Evolutionary conservation across 768 basidiomycete species (phyloP), one percentile per base, ranked within the genome.

Genomic region (Boletus reticulatus): DNA sequence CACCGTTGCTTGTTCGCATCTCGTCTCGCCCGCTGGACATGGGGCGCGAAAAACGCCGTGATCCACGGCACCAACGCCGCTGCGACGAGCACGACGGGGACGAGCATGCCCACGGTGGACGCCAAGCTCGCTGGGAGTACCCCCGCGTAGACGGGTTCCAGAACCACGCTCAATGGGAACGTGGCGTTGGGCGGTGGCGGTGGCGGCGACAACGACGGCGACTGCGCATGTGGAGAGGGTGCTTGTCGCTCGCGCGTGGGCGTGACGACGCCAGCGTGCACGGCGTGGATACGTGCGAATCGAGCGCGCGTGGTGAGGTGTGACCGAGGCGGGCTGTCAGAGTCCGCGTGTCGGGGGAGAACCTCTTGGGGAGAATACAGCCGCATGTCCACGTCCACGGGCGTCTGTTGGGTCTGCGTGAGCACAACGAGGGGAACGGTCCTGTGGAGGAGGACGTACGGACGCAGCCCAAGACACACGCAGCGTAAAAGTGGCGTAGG

Each of bases 131-230:
- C 74, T 10, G 87, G 87, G 29, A 89, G 66, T 22, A 84, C 67
- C 16, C 83, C 84, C n/a, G 83, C 62, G 52, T 80, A 76, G 2
- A 84, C 68, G 27, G 84, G 88, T 61, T 89, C 88, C 43, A 89
- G 64, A 19, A 75, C 68, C 16, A 88, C 60, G 52, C 76, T 67
- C 59, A 88, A 75, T 4, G 84, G 76, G 6, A 88, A 2, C 9
- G 29, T 29, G 29, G 29, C 29, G 29, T 29, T 8, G 4, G 34
- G 34, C 34, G 34, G 11, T 14, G 14, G 34, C 3, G 14, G 9
- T 2, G 11, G 34, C 9, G 34, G 34, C 34, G 34, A 12, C 6
- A 13, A 7, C 8, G 16, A 10, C 36, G 36, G 36, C 29, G 29
- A 29, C 27, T 9, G 1, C 9, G 27, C 8, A 2, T 9, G 29